Evolutionary conservation across 352 stramenopile genomes (phyloP).

Genomic region (Phytophthora fragariae): DNA sequence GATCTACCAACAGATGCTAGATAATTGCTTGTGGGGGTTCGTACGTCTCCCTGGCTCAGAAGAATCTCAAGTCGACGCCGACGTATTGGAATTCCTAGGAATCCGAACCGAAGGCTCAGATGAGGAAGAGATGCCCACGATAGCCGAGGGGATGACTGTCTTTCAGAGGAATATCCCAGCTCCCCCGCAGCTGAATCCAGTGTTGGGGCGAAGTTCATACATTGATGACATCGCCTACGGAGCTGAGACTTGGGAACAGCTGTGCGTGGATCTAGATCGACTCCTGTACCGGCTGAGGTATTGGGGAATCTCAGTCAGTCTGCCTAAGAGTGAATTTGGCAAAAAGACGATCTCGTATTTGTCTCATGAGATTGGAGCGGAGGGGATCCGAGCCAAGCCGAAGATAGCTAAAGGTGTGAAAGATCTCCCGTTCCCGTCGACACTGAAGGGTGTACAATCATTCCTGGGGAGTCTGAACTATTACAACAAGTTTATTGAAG

Average conservation of each 20-base stretch:
- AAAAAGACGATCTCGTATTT: background rate
- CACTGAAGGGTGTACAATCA: background rate
- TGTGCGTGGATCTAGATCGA: background rate
- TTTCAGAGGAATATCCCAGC: background rate
- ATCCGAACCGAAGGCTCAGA: background rate
- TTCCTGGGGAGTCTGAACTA: background rate
- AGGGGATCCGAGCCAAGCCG: background rate
- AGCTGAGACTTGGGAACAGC: background rate
- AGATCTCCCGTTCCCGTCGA: background rate
- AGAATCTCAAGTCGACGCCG: background rate
- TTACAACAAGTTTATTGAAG: slow-evolving; percentile 9
- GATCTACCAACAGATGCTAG: background rate
- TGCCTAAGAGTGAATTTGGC: background rate
- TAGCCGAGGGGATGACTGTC: background rate
- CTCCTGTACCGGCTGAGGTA: background rate
- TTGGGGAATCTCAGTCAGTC: slow-evolving; percentile 1
- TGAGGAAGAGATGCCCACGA: no score
- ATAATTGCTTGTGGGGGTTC: background rate
- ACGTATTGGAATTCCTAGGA: background rate
- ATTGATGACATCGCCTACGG: slow-evolving; percentile 7
- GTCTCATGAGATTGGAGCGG: background rate
- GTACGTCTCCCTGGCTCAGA: background rate
- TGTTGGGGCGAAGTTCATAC: background rate
- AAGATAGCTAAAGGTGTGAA: background rate
- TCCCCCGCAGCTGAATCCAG: background rate